Evolutionary conservation across 192 early-diverging fungal genomes (phyloP).

Genomic region (Coemansia sp.): DNA sequence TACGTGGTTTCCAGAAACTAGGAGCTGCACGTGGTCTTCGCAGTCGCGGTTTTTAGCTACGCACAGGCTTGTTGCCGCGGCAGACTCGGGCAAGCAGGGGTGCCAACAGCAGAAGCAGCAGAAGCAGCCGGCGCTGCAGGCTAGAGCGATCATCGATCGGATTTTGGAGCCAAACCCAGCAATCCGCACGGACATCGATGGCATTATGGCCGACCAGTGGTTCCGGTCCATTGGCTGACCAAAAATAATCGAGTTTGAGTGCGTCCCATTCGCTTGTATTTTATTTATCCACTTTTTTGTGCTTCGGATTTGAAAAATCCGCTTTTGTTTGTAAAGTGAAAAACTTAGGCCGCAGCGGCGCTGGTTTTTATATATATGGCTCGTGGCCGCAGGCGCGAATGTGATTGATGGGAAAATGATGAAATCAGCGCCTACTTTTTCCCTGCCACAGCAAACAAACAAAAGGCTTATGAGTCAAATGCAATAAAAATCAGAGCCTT

Average conservation of each 20-base stretch:
- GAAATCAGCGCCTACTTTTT: neutral
- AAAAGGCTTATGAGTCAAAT: constrained; percentile 2
- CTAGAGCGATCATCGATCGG: constrained; percentile 7
- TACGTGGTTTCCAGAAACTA: constrained; percentile 26
- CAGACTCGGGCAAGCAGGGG: neutral
- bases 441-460: neutral
- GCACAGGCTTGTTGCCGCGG: neutral
- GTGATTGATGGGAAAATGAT: neutral
- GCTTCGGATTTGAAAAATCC: neutral
- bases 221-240: constrained; percentile 1
- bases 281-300: neutral
- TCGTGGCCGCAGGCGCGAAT: neutral
- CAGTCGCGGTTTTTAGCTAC: constrained; percentile 4
- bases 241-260: neutral
- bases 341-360: neutral
- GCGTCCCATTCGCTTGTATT: neutral
- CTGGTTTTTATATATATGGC: too few species aligned
- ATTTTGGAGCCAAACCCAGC: constrained; percentile 31
- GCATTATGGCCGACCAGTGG: constrained; percentile 25
- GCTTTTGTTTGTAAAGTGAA: neutral
- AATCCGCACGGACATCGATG: constrained; percentile 20
- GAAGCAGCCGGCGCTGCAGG: neutral
- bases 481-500: too few species aligned
- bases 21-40: constrained; percentile 4
- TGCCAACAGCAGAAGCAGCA: neutral